phyloP scores from a whole-genome alignment of 2,329 filamentous ascomycete species.

The Arthroderma uncinatum region DNA sequence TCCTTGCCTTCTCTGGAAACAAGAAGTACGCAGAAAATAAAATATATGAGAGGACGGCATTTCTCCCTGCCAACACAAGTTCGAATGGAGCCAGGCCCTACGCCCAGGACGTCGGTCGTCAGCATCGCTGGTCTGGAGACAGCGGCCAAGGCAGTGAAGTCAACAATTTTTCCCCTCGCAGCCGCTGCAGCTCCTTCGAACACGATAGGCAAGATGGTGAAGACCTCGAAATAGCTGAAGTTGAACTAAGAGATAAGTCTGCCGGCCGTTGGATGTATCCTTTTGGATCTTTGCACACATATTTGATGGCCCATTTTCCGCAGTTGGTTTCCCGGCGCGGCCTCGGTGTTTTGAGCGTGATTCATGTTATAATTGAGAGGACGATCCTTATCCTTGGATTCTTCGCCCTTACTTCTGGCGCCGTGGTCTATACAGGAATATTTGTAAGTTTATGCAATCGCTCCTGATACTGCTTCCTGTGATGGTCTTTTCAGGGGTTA shows the following conservation, averaged over 20 bases:
- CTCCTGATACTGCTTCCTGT: background rate
- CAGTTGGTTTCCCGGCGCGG: conserved; percentile 46
- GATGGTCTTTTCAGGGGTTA: background rate
- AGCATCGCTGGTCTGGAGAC: conserved; percentile 55
- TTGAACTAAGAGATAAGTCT: conserved; percentile 35
- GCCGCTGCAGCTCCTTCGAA: conserved; percentile 36
- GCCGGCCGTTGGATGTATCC: conserved; percentile 34
- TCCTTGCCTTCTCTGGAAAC: conserved; percentile 49
- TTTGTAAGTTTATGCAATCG: conserved; percentile 51
- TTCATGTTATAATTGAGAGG: conserved; percentile 62
- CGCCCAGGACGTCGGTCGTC: conserved; percentile 22
- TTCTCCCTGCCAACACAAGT: conserved; percentile 52
- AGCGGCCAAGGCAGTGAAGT: conserved; percentile 65
- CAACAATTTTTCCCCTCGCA: conserved; percentile 55
- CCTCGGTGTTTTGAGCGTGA: conserved; percentile 47
- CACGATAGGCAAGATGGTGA: conserved; percentile 35
- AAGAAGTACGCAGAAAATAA: conserved; percentile 21
- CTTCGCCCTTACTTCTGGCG: conserved; percentile 57
- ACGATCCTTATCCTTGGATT: conserved; percentile 70
- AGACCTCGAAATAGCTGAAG: conserved; percentile 32
- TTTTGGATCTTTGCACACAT: conserved; percentile 37
- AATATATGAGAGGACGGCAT: conserved; percentile 45
- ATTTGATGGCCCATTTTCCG: conserved; percentile 45
- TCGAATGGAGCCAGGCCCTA: conserved; percentile 36
- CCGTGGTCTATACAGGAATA: conserved; percentile 68